phyloP scores from a whole-genome alignment of 1,139 yeast species.

The Pichia sp. region DNA sequence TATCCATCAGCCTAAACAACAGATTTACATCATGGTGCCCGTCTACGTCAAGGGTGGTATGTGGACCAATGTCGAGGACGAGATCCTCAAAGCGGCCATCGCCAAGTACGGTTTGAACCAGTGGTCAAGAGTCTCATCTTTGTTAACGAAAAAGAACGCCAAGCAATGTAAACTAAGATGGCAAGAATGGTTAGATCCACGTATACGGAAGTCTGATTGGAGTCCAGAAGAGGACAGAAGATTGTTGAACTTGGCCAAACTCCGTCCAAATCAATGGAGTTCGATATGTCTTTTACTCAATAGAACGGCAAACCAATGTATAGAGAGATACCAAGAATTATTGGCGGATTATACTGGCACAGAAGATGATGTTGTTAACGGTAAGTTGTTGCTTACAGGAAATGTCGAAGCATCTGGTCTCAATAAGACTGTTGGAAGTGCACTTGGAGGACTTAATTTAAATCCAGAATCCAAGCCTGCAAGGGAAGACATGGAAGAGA shows the following conservation, averaged over 20 bases:
- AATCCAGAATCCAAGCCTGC: constrained; percentile 85
- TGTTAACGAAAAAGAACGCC: constrained; percentile 82
- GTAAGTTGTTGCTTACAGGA: constrained; percentile 26
- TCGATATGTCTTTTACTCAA: constrained; percentile 80
- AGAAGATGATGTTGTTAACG: constrained; percentile 33
- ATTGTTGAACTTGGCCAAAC: constrained; percentile 61
- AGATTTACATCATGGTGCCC: constrained; percentile 43
- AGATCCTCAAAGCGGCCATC: constrained; percentile 85
- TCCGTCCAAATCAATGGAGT: constrained; percentile 94
- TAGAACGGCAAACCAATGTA: constrained; percentile 83
- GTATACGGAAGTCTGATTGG: constrained; percentile 66
- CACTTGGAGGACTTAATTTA: constrained; percentile 56
- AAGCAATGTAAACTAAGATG: constrained; percentile 93
- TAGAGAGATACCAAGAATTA: constrained; percentile 81
- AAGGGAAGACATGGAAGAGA: constrained; percentile 71
- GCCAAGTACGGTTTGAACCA: constrained; percentile 92
- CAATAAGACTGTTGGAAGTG: constrained; percentile 46
- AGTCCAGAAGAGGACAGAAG: constrained; percentile 73
- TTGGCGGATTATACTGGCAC: constrained; percentile 43
- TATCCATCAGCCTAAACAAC: no score
- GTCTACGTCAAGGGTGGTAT: constrained; percentile 71
- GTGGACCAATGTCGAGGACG: constrained; percentile 93
- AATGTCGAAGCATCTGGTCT: constrained; percentile 14
- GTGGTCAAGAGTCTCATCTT: constrained; percentile 92
- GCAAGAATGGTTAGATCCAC: constrained; percentile 86